Evolutionary conservation across 768 basidiomycete genomes (phyloP).

Genomic region (Leucocoprinus sp.): DNA sequence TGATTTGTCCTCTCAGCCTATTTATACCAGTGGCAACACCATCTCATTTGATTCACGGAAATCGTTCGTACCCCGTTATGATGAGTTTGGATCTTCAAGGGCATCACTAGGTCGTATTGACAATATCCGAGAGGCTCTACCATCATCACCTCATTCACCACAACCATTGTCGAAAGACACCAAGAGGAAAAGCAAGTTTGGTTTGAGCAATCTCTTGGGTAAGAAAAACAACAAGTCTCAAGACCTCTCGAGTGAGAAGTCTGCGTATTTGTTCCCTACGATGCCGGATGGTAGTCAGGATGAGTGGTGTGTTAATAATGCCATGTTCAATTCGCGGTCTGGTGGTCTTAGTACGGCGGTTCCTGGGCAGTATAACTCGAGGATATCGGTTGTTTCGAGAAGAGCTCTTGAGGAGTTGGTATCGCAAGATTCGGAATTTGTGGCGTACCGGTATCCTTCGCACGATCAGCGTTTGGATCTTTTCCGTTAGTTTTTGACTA

Average conservation of each 20-base stretch:
- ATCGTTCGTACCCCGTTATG: conserved; percentile 41
- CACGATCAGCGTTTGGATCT: conserved; percentile 62
- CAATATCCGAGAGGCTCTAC: conserved; percentile 23
- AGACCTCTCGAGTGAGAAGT: conserved; percentile 11
- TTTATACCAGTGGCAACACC: conserved; percentile 28
- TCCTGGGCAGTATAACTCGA: conserved; percentile 26
- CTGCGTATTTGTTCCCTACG: conserved; percentile 8
- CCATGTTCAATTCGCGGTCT: conserved; percentile 42
- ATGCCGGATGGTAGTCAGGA: conserved; percentile 3
- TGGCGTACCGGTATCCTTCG: conserved; percentile 84
- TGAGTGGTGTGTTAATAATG: conserved; percentile 22
- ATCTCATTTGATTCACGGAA: conserved; percentile 28
- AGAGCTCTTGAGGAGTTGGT: conserved; percentile 73
- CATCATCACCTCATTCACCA: conserved; percentile 18
- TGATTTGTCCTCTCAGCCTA: conserved; percentile 40
- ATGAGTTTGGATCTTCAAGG: conserved; percentile 67
- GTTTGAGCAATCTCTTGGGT: conserved; percentile 58
- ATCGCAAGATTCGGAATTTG: conserved; percentile 79
- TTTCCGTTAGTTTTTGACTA: conserved; percentile 25
- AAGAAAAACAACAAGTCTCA: conserved; percentile 34
- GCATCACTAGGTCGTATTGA: conserved; percentile 45
- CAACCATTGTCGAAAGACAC: conserved; percentile 24
- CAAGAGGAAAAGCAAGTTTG: conserved; percentile 72
- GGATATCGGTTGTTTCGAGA: conserved; percentile 58
- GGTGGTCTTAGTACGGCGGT: conserved; percentile 35